Evolutionary conservation across 768 basidiomycete species (phyloP), one percentile per base, ranked within the genome.

Genomic region (Boletus rex-veris): DNA sequence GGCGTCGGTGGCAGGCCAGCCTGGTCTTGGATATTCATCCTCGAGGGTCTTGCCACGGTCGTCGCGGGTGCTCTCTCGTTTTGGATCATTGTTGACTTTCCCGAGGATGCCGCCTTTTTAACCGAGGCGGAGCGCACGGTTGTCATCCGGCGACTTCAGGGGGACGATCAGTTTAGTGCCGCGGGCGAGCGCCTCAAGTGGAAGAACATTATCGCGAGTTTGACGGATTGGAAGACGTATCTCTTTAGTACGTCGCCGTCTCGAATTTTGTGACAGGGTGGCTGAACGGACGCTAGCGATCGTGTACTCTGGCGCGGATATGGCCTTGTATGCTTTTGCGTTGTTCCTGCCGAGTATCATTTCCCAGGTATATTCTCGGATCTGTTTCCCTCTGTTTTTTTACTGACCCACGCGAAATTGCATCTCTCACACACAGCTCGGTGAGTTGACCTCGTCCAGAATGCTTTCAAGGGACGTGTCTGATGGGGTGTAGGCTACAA

Each of bases 41-140:
- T 89, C 12, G 85, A 88, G 63, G 88, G 88, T 18, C 70, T 90
- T 35, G 73, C 72, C 14, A 90, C 89, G 1, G 75, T 90, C 24
- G 15, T 88, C n/a, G 86, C 84, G 6, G 86, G 85, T 9, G 65
- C 67, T 21, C 66, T 75, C 10, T 89, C 87, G 2, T 90, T 83
- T 73, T 91, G 80, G 78, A 81, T 91, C 63, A 81, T 91, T 54
- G 83, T 89, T 61, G 90, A 91, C 65, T 92, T 91, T 71, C 89
- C 90, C 4, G 87, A 91, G 60, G 87, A 82, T 1, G 89, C 88
- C 26, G 86, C 79, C 58, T 91, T 90, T 73, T 74, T 92, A 7
- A 78, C 77, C n/a, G 85, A 87, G 59, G 78, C 73, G 3, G 89
- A 91, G 69, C 75, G 86, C 30, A 83, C 82, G 8, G 74, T 85